phyloP scores from a whole-genome alignment of 768 basidiomycete genomes.

The Pleurotus salmoneostramineus region DNA sequence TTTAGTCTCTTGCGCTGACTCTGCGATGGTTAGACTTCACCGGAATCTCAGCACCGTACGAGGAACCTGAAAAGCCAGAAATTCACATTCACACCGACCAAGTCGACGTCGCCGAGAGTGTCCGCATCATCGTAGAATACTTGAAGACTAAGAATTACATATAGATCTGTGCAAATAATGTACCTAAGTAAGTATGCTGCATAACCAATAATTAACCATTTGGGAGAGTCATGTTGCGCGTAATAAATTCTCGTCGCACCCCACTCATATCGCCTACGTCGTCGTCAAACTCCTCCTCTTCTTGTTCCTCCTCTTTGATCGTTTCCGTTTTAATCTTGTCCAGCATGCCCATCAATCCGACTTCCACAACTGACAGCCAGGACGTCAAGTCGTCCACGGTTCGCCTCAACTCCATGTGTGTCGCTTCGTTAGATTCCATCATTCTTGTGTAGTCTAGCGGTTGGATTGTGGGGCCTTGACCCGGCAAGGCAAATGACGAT shows the following conservation, averaged over 20 bases:
- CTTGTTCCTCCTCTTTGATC: conserved; percentile 66
- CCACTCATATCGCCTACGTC: background rate
- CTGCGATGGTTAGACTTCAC: conserved; percentile 75
- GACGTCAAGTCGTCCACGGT: conserved; percentile 72
- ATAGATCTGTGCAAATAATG: conserved; percentile 11
- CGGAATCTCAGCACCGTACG: conserved; percentile 96
- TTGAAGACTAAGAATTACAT: conserved; percentile 65
- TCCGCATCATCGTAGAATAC: conserved; percentile 76
- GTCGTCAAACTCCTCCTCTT: conserved; percentile 12
- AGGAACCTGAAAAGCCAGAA: conserved; percentile 81
- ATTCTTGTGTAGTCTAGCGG: conserved; percentile 64
- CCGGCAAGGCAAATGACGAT: conserved; percentile 23
- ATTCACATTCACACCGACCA: conserved; percentile 90
- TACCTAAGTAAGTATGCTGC: background rate
- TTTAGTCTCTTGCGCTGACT: background rate
- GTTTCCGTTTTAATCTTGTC: conserved; percentile 46
- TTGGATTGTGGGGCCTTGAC: conserved; percentile 43
- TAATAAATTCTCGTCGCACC: background rate
- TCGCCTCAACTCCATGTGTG: conserved; percentile 65
- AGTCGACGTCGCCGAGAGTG: conserved; percentile 72
- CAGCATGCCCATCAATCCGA: conserved; percentile 65
- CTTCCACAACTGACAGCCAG: conserved; percentile 75
- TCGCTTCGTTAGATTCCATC: conserved; percentile 50
- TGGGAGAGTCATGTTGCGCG: conserved; percentile 1
- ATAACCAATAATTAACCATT: background rate